Evolutionary conservation across 805 yeast species (phyloP), one percentile per base, ranked within the genome.

Genomic region (Barnettozyma pratensis): DNA sequence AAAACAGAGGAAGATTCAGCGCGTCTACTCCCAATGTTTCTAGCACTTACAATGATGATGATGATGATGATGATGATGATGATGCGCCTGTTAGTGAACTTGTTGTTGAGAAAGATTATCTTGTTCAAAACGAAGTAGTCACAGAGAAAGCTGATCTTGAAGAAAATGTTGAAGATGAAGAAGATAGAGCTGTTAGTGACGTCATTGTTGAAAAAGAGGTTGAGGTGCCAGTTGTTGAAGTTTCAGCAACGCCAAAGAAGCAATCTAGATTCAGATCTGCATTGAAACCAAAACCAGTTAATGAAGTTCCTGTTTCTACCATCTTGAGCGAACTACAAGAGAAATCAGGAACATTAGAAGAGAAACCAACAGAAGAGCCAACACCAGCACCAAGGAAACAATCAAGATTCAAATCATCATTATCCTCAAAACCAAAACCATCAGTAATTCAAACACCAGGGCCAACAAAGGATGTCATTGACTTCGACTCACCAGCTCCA

Each of bases 351-450:
- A 4, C 31, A 6, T 11, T 25, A 32, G 27, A 6, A 12, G 26
- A 6, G 25, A 8, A 27, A 12, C 28, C 9, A 5, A 6, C 9
- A 9, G n/a, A 25, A 5, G 12, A 30, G n/a, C 12, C 36, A 26
- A 32, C 14, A 19, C 4, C 37, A 41, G 37, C 34, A 31, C 52
- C 57, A 25, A 48, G 45, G 25, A 64, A 53, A 42, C 49, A 55
- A 0, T 66, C 72, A 0, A 57, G 61, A 14, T 69, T 69, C 54
- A 68, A 56, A 45, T 56, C 58, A 12, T 49, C 51, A 37, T n/a
- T 47, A 9, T 26, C 37, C 12, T 42, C 48, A 11, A 39, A 31
- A 11, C 11, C 42, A 38, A 30, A 37, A 14, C 26, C 35, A 19
- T 9, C 27, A 35, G 19, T 19, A 1, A 14, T 9, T 14, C 35